These are phyloP conservation scores for Zygosaccharomyces sapae DNA, from an alignment of 1,139 yeast species.

Conservation along the genomic window DNA sequence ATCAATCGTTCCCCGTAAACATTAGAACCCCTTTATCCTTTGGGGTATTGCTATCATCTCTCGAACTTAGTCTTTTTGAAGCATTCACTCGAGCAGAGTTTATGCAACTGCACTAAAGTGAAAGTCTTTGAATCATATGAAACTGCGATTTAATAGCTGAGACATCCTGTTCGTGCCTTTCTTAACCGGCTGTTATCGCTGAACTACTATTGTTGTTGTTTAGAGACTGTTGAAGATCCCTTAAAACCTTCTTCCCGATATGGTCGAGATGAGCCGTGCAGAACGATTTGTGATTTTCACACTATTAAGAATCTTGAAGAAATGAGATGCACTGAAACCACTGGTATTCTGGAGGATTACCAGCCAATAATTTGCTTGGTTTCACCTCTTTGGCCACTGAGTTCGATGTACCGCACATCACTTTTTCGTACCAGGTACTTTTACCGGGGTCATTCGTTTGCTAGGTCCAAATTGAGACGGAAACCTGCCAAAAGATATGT, in stretches of 20 bases:
- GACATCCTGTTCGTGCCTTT: no score
- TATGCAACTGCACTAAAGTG: no score
- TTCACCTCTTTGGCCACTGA: not conserved
- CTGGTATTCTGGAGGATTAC: not conserved
- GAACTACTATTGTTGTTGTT: not conserved
- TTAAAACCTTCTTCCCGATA: not conserved
- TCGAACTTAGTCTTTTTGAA: not conserved
- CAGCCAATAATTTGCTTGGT: not conserved
- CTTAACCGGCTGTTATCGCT: no score
- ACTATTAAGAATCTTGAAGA: not conserved
- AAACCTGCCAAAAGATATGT: not conserved
- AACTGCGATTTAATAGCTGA: no score
- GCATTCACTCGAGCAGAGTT: not conserved
- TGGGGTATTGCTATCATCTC: not conserved
- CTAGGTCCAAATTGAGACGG: not conserved
- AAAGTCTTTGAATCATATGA: no score
- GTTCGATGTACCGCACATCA: not conserved
- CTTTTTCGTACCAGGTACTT: not conserved
- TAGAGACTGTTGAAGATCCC: not conserved
- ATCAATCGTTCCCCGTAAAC: not conserved
- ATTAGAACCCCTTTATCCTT: not conserved
- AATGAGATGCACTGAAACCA: not conserved
- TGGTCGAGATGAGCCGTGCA: slow-evolving; percentile 3
- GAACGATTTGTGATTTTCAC: not conserved
- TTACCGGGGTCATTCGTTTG: slow-evolving; percentile 1